Conservation (phyloP, 2,329 filamentous ascomycete species). For the Parasarocladium wereldwijsianum region DNA sequence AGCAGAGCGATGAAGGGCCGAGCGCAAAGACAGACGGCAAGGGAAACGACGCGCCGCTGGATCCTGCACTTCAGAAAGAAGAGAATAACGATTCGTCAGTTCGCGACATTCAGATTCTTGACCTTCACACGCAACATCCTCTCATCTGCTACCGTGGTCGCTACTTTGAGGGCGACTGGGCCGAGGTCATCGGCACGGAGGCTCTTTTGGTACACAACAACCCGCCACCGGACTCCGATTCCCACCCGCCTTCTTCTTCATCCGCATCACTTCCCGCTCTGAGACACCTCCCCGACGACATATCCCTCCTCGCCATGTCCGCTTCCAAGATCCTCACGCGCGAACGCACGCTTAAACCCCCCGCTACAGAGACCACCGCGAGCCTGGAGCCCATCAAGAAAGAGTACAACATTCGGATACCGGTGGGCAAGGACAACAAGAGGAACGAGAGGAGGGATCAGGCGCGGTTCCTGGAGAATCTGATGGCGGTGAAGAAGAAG, state of each 20-base stretch:
- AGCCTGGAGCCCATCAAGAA: constrained; percentile 23
- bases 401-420: constrained; percentile 29
- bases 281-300: constrained; percentile 38
- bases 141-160: constrained; percentile 67
- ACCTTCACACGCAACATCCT: constrained; percentile 61
- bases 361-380: constrained; percentile 10
- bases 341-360: constrained; percentile 42
- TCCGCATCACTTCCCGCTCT: constrained; percentile 33
- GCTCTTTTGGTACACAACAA: constrained; percentile 49
- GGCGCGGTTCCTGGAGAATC: constrained; percentile 46
- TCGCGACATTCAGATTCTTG: constrained; percentile 61
- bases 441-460: constrained; percentile 32
- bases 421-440: constrained; percentile 25
- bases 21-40: constrained; percentile 4
- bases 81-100: constrained; percentile 6
- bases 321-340: constrained; percentile 55
- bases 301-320: constrained; percentile 60
- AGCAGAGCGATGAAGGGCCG: neutral
- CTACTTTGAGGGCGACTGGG: constrained; percentile 70
- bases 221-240: constrained; percentile 29
- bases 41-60: constrained; percentile 8
- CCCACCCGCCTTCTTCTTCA: constrained; percentile 8
- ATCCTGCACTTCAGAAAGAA: constrained; percentile 4
- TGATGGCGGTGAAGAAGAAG: constrained; percentile 49
- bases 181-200: constrained; percentile 71